These are phyloP conservation scores for Proteromonas lacertae DNA, from an alignment of 352 stramenopile species.

Conservation along the genomic window DNA sequence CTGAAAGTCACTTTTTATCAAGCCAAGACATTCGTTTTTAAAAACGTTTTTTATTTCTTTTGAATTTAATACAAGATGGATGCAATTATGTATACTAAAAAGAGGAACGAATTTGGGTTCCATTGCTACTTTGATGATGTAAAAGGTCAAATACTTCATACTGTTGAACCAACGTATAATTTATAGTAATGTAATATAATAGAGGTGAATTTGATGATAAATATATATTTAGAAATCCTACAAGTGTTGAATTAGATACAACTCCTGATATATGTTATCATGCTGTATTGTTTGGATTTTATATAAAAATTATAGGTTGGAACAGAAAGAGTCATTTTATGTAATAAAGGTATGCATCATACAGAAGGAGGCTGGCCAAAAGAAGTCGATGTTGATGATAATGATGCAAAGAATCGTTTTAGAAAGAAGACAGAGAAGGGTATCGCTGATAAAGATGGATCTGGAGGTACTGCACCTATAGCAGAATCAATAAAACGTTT, in stretches of 20 bases:
- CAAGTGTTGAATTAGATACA: conserved; percentile 38
- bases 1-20: too few species aligned
- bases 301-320: conserved; percentile 64
- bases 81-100: conserved; percentile 20
- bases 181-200: too few species aligned
- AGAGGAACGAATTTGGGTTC: conserved; percentile 54
- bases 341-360: conserved; percentile 64
- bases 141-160: conserved; percentile 46
- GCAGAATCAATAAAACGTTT: conserved; percentile 62
- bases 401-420: conserved; percentile 68
- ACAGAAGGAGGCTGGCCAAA: conserved; percentile 80
- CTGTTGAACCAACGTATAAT: conserved; percentile 33
- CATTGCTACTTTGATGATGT: conserved; percentile 52
- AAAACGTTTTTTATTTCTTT: too few species aligned
- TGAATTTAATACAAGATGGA: too few species aligned
- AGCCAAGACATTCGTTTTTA: too few species aligned
- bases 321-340: conserved; percentile 55
- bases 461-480: too few species aligned
- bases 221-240: conserved; percentile 43
- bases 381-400: conserved; percentile 74
- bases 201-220: conserved; percentile 42
- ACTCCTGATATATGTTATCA: conserved; percentile 28
- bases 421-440: conserved; percentile 87
- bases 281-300: conserved; percentile 1
- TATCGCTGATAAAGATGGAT: conserved; percentile 71